A percentile compares a stretch with the other conserved stretches of the same genome.
These are phyloP conservation scores for Trichocladium uniseriatum DNA, from an alignment of 495 filamentous ascomycete species.

Conservation along the genomic window DNA sequence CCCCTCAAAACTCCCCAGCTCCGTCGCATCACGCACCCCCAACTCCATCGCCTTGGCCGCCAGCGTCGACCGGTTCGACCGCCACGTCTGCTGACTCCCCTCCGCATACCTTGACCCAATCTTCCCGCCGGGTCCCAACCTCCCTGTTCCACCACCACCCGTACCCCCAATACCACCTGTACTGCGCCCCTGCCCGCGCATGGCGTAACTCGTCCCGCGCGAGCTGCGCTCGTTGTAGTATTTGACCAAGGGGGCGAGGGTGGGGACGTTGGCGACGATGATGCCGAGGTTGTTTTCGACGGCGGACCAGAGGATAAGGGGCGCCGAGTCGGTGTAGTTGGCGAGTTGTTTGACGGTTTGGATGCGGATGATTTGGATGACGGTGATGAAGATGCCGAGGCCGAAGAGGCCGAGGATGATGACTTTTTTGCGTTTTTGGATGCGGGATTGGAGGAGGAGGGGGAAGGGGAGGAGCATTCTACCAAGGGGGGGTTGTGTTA, in stretches of 20 bases:
- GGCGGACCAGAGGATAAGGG: slow-evolving; percentile 43
- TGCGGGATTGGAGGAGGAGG: slow-evolving; percentile 36
- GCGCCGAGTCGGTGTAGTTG: slow-evolving; percentile 38
- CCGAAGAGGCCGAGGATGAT: slow-evolving; percentile 40
- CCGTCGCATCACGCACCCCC: slow-evolving; percentile 13
- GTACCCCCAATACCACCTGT: no score
- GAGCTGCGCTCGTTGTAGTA: slow-evolving; percentile 26
- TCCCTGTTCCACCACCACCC: no score
- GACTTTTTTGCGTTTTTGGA: slow-evolving; percentile 32
- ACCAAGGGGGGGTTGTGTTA: background rate
- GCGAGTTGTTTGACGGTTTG: slow-evolving; percentile 36
- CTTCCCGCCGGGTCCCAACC: no score
- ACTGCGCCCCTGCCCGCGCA: no score
- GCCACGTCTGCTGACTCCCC: no score
- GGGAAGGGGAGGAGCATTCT: slow-evolving; percentile 43
- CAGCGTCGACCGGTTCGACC: no score
- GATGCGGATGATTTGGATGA: slow-evolving; percentile 48
- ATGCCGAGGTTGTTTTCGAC: slow-evolving; percentile 45
- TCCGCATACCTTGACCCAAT: no score
- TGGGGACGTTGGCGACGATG: slow-evolving; percentile 41
- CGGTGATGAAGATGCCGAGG: slow-evolving; percentile 45
- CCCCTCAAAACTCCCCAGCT: slow-evolving; percentile 16
- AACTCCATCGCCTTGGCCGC: slow-evolving; percentile 14
- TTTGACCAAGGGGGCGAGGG: slow-evolving; percentile 42
- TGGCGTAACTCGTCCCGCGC: no score